Evolutionary conservation across 805 yeast species (phyloP).

Genomic region (Candida oleophila): DNA sequence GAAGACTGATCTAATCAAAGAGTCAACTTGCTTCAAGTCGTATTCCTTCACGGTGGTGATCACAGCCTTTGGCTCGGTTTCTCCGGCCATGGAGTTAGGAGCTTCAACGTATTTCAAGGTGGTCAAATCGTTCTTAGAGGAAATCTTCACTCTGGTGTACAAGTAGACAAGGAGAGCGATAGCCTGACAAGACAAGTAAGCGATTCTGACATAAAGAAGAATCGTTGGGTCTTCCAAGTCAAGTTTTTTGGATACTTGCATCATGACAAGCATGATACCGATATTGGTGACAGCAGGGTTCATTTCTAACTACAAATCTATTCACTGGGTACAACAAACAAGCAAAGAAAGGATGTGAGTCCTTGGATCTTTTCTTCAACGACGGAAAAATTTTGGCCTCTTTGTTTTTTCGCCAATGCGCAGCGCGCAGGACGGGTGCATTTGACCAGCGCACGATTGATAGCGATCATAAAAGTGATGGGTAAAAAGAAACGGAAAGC

Average conservation of each 20-base stretch:
- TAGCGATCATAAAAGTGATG: not conserved
- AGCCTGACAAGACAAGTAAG: slow-evolving; percentile 65
- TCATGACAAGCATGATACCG: slow-evolving; percentile 90
- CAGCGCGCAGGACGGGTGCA: not conserved
- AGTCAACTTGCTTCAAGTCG: slow-evolving; percentile 82
- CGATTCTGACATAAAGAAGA: slow-evolving; percentile 70
- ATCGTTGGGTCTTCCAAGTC: slow-evolving; percentile 83
- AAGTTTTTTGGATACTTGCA: slow-evolving; percentile 88
- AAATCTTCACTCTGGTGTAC: slow-evolving; percentile 58
- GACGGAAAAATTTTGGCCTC: not conserved
- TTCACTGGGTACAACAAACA: not conserved
- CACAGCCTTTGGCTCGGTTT: slow-evolving; percentile 67
- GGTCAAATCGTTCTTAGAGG: slow-evolving; percentile 81
- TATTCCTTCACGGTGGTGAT: slow-evolving; percentile 94
- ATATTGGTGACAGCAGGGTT: slow-evolving; percentile 87
- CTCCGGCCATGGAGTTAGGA: slow-evolving; percentile 75
- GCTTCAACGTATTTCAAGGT: slow-evolving; percentile 89
- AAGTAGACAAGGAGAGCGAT: slow-evolving; percentile 67
- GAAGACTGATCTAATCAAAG: slow-evolving; percentile 77
- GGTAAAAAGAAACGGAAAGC: not conserved
- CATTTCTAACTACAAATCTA: slow-evolving; percentile 40
- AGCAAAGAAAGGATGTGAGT: no score
- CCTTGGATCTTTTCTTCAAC: not conserved
- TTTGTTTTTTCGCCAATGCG: no score
- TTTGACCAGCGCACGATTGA: not conserved